Evolutionary conservation across 176 grass and related monocot species (phyloP), one percentile per base, ranked within the genome.

Genomic region (Carex myosuroides): DNA sequence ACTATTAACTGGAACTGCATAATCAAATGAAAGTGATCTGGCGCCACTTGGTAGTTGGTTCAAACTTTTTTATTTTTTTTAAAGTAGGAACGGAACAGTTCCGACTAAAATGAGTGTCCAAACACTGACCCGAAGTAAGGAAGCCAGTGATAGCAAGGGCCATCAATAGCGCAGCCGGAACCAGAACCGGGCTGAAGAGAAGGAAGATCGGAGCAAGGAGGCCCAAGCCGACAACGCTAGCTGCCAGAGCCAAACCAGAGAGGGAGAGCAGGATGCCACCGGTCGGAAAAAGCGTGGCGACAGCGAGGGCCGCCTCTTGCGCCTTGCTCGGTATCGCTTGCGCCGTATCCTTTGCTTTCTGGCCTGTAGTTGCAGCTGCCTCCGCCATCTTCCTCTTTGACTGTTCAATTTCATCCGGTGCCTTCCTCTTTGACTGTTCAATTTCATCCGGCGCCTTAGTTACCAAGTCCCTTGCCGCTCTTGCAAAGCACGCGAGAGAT

Each of bases 81-180:
- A 3, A 35, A 3, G 33, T 35, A 35, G 33, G 33, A 35, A 35
- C 2, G 33, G 33, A 35, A 35, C 33, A 2, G 33, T 35, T 35
- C 33, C 33, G 33, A 35, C 33, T 35, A 41, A 41, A 41, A 41
- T 1, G 3, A 72, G 8, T 24, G 8, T 22, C 8, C 17, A 12
- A 50, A 72, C 3, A 74, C 50, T 56, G 73, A 77, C 73, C 73
- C 2, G 73, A 77, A 77, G 73, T 77, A 32, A 77, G 73, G 73
- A 77, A 77, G 24, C 73, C 73, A 22, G 73, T 77, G 48, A 77
- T 6, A 55, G 50, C 46, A 33, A 77, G 12, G 20, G 13, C 73
- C 73, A 77, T 77, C 48, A 77, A 4, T 5, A 77, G 12, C 0
- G 13, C 22, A 56, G 73, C 73, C 2, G 73, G 73, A 24, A 77